Evolutionary conservation across 441 rosid species (phyloP).

Genomic region (Pelargonium australe): DNA sequence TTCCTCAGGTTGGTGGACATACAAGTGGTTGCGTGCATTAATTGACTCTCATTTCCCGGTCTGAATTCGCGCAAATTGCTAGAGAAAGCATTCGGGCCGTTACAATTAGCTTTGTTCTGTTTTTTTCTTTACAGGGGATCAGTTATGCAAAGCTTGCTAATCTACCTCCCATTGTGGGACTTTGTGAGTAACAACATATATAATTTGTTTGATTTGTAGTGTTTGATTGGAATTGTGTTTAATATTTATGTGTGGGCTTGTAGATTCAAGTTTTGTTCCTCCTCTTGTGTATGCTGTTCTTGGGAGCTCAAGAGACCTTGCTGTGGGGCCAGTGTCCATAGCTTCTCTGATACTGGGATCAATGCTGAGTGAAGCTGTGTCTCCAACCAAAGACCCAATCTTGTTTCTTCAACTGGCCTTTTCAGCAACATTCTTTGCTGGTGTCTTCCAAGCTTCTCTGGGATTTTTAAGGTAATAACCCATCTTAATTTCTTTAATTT

Average conservation of each 20-base stretch:
- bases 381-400: conserved; percentile 50
- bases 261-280: conserved; percentile 98
- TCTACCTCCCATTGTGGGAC: conserved; percentile 84
- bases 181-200: conserved; percentile 57
- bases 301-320: conserved; percentile 91
- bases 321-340: conserved; percentile 94
- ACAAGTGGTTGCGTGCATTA: neutral
- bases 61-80: no score
- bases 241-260: conserved; percentile 16
- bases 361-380: conserved; percentile 74
- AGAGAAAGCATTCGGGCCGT: no score
- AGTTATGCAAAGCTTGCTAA: conserved; percentile 97
- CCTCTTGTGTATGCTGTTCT: conserved; percentile 79
- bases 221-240: neutral
- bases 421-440: conserved; percentile 94
- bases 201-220: neutral
- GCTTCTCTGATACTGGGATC: conserved; percentile 97
- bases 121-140: conserved; percentile 59
- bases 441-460: conserved; percentile 84
- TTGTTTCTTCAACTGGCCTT: conserved; percentile 83
- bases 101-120: neutral
- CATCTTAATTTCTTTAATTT: no score
- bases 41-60: neutral
- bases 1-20: conserved; percentile 96
- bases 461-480: conserved; percentile 63